Evolutionary conservation across 2,329 filamentous ascomycete genomes (phyloP).

Genomic region (Zelopaecilomyces penicillatus): DNA sequence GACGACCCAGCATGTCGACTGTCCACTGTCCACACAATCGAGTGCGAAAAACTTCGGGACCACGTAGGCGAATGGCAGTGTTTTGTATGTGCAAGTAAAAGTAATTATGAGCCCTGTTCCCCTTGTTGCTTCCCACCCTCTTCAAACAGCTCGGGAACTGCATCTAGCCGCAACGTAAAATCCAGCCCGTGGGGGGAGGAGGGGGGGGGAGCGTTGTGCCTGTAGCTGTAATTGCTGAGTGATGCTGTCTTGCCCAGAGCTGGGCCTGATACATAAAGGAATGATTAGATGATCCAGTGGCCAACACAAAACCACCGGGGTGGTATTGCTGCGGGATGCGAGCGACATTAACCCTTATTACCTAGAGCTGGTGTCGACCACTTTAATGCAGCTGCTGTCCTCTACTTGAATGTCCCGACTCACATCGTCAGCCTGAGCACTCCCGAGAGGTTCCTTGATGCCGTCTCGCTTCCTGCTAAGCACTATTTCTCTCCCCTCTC

Average conservation of each 20-base stretch:
- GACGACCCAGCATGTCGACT: too few relatives aligned
- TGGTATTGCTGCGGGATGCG: background rate
- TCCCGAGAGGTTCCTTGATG: background rate
- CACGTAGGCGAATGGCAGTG: background rate
- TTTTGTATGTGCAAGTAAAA: conserved; percentile 2
- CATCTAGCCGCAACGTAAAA: conserved; percentile 4
- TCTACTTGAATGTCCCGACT: background rate
- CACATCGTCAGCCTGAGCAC: conserved; percentile 3
- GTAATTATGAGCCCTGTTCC: conserved; percentile 4
- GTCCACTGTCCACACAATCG: too few relatives aligned
- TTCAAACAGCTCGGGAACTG: background rate
- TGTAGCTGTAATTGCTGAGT: background rate
- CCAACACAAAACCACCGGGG: background rate
- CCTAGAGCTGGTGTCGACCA: conserved; percentile 2
- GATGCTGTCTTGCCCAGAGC: background rate
- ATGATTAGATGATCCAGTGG: background rate
- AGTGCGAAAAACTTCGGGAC: too few relatives aligned
- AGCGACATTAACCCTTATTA: too few relatives aligned
- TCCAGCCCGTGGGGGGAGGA: background rate
- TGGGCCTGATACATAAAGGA: conserved; percentile 6
- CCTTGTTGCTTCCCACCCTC: conserved; percentile 6
- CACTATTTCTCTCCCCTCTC: conserved; percentile 3
- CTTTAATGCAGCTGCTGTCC: conserved; percentile 23
- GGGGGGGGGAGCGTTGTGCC: too few relatives aligned
- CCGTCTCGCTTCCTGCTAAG: background rate